Conservation (phyloP, 164 flowering plant species). For the grape (Vitis vinifera) region ASM3070453v1 NC_081811.1:24563501-24564000, state of each 20-base stretch:
- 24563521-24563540: conserved; percentile 61
- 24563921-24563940: conserved; percentile 25
- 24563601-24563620: conserved; percentile 78
- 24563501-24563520: conserved; percentile 83
- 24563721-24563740: neutral
- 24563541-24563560: conserved; percentile 77
- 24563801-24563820: conserved; percentile 73
- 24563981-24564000: neutral
- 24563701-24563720: neutral
- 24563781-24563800: conserved; percentile 63
- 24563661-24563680: too few species aligned
- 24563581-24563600: conserved; percentile 94
- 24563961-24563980: neutral
- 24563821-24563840: conserved; percentile 85
- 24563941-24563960: neutral
- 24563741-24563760: neutral
- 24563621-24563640: neutral
- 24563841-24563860: conserved; percentile 68
- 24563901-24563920: conserved; percentile 79
- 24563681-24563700: too few species aligned
- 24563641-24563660: neutral
- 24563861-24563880: conserved; percentile 89
- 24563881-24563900: conserved; percentile 62
- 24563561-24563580: conserved; percentile 86
- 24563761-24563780: neutral